These are phyloP conservation scores for Daedaleopsis nitida DNA, from an alignment of 768 basidiomycete genomes.

Conservation along the genomic window DNA sequence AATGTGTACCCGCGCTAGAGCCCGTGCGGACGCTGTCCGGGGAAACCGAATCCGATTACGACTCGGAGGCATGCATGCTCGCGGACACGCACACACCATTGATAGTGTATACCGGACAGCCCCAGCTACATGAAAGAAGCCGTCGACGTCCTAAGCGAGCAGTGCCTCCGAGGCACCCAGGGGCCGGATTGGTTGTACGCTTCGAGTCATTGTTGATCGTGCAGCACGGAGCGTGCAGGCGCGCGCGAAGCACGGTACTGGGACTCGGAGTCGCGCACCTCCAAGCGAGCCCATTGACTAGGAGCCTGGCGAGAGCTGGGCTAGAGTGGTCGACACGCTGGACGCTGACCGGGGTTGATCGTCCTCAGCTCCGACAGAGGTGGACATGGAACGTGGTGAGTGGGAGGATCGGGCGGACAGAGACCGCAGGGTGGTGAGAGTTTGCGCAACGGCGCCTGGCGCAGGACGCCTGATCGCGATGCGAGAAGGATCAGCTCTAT, in stretches of 20 bases:
- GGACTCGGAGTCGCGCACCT: background rate
- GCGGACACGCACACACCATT: background rate
- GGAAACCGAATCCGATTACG: conserved; percentile 16
- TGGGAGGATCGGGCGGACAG: no score
- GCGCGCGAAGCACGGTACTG: background rate
- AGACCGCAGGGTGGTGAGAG: background rate
- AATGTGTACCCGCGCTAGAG: background rate
- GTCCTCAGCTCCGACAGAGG: background rate
- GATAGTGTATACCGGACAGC: conserved; percentile 13
- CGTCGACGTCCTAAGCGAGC: conserved; percentile 11
- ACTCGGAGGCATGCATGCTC: conserved; percentile 13
- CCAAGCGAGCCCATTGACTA: no score
- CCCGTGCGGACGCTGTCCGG: conserved; percentile 16
- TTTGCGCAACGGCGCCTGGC: background rate
- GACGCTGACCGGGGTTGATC: background rate
- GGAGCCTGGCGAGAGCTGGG: background rate
- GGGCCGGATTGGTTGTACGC: background rate
- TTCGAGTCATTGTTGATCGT: background rate
- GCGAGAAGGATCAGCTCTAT: background rate
- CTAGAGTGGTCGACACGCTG: background rate
- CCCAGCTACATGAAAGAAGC: conserved; percentile 17
- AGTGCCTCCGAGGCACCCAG: conserved; percentile 18
- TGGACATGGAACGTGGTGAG: background rate
- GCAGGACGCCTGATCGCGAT: background rate
- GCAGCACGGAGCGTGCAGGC: background rate